These are phyloP conservation scores for Panicum miliaceum DNA, from an alignment of 176 grass and related monocot genomes.

Conservation along the genomic window DNA sequence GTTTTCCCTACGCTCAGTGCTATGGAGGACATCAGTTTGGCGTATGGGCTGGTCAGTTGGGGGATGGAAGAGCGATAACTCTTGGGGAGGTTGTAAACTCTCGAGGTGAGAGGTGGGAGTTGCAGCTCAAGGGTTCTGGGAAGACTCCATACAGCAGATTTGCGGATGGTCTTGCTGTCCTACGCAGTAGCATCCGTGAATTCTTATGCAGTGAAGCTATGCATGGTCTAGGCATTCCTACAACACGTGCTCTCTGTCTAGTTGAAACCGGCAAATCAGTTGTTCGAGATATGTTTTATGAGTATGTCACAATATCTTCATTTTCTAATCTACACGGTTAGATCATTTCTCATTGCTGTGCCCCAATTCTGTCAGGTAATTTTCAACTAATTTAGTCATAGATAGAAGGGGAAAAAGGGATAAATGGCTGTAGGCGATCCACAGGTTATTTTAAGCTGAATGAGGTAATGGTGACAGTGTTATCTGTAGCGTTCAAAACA, in stretches of 20 bases:
- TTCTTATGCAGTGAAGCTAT: conserved; percentile 97
- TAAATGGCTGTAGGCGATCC: neutral
- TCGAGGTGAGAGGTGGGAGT: conserved; percentile 82
- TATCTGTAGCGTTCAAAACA: neutral
- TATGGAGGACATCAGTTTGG: conserved; percentile 99
- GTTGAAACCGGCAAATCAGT: conserved; percentile 90
- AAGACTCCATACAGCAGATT: conserved; percentile 96
- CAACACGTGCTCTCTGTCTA: conserved; percentile 87
- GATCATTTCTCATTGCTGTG: neutral
- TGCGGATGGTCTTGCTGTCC: conserved; percentile 92
- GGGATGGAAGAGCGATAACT: conserved; percentile 89
- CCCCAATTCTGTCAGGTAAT: neutral
- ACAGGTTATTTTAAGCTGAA: conserved; percentile 29
- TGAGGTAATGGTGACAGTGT: neutral
- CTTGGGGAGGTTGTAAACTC: conserved; percentile 88
- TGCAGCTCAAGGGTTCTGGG: conserved; percentile 95
- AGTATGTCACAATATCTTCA: conserved; percentile 69
- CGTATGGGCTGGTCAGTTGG: conserved; percentile 91
- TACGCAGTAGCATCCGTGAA: conserved; percentile 95
- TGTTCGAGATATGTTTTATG: conserved; percentile 95
- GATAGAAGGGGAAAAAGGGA: neutral
- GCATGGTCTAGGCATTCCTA: conserved; percentile 90
- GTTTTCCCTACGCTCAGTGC: conserved; percentile 85
- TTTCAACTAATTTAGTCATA: conserved; percentile 6
- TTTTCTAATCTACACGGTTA: conserved; percentile 16